Base-by-base conservation (phyloP, 1,139 yeast genomes). In the Suhomyces bokatorum region DNA sequence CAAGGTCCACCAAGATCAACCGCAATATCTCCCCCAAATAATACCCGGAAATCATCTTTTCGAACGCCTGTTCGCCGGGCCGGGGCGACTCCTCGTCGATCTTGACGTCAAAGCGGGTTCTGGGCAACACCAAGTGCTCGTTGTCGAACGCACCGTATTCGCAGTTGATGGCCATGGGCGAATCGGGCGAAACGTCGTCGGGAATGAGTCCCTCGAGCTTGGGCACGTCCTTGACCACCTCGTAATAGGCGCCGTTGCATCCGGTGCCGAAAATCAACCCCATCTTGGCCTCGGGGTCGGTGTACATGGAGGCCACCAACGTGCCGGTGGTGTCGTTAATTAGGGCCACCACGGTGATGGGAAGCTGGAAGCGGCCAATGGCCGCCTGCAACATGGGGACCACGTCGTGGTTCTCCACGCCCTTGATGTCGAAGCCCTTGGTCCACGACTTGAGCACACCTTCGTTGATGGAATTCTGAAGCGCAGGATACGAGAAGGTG, bases 311-410 rank as follows among this genome's bases (percentile, higher is more conserved):
- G 34, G 99, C 98, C 50, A 93, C 96, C 61, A 93, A 77, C 39
- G 99, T 93, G 64, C 99, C 99, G 40, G 97, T 88, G 54, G 99
- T 93, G 68, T 93, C 99, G 69, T 93, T 93, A 67, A 93, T 91
- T 63, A 93, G 75, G 33, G 99, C 97, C 49, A 88, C 91, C 45
- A 91, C 95, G 42, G 82, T 76, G 59, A 91, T 86, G 53, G 97
- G 96, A 43, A 89, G 81, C 20, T 77, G 66, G 52, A 75, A 67
- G 58, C 77, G 77, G 53, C 79, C 71, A 54, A 93, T 75, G 37
- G 96, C 88, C 9, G 70, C 72, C 69, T 87, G 95, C 59, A 93
- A 79, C 86, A 91, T 76, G 51, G 96, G 96, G 42, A 87, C 97
- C 45, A 93, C 97, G 62, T 93, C 96, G 45, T 87, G 78, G 50